Evolutionary conservation across 148 eudicot genomes (phyloP), one percentile per base, ranked within the genome.

Genomic region (Spergularia bocconei): DNA sequence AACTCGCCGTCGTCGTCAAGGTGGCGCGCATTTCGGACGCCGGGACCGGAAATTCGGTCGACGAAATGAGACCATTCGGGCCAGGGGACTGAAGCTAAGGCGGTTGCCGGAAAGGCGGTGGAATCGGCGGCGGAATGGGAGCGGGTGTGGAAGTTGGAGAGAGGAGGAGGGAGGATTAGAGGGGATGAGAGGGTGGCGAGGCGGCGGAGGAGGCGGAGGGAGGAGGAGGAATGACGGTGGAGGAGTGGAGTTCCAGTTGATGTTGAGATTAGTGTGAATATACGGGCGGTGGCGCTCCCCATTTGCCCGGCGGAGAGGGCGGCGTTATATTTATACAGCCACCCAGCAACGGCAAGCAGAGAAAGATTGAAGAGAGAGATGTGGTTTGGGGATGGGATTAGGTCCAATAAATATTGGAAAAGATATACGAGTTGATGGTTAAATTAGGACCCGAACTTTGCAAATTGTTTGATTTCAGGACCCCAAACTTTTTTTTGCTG

Each of bases 41-140:
- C 79, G 51, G 67, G 23, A 7, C 17, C 5, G 0, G 72, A 78
- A 73, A 81, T 50, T 20, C 70, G 50, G 21, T 83, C 65, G 11
- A 88, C 21, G 13, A 93, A 78, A 13, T 69, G 54, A 11, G 82
- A 67, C 87, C 90, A 91, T 68, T 89, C 93, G 4, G 87, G 88
- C 91, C 91, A 93, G 0, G 91, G 87, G 75, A 25, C 25, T 19
- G 64, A 3, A 74, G 23, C n/a, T 73, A 19, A 14, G 72, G 63
- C 23, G 23, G 51, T 55, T 55, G 61, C 2, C 0, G 44, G 16
- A 17, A 5, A 5, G 50, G 54, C 11, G 21, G 5, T 11, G 5
- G 64, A 23, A 36, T 61, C 23, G 17, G 58, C 68, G 58, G 68
- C 41, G 20, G 66, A 53, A 12, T 15, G 59, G 62, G 56, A 82